phyloP scores from a whole-genome alignment of 208 protist species.

The Crithidia sp. region DNA sequence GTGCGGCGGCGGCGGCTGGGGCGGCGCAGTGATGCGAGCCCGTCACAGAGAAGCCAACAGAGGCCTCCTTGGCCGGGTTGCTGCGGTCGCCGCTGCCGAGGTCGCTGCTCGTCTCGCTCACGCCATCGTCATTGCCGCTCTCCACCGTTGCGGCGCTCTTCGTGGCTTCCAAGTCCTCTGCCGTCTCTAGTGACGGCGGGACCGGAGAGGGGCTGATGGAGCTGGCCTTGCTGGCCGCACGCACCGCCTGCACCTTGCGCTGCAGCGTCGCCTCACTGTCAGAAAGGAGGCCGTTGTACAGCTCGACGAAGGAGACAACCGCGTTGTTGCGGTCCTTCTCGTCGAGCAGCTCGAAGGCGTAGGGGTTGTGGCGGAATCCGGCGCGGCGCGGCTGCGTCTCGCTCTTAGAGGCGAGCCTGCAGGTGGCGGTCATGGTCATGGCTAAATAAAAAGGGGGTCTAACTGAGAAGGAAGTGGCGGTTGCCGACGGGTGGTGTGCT shows the following conservation, averaged over 20 bases:
- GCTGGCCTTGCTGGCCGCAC: conserved; percentile 6
- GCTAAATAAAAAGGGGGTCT: neutral
- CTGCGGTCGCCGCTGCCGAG: conserved; percentile 20
- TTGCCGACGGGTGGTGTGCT: too few species aligned
- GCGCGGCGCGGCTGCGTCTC: conserved; percentile 3
- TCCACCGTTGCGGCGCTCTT: conserved; percentile 11
- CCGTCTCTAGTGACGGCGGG: neutral
- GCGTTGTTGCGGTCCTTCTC: conserved; percentile 28
- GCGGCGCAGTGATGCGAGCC: conserved; percentile 17
- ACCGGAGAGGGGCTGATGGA: conserved; percentile 8
- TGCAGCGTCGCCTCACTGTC: neutral
- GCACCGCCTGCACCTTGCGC: conserved; percentile 1
- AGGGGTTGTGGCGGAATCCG: conserved; percentile 54
- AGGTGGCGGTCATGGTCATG: neutral
- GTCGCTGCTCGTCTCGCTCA: conserved; percentile 56
- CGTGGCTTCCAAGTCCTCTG: neutral
- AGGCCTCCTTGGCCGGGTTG: neutral
- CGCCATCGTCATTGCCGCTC: conserved; percentile 46
- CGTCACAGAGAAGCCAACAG: conserved; percentile 17
- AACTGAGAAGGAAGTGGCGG: neutral
- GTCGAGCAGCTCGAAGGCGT: conserved; percentile 37
- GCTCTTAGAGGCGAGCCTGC: neutral
- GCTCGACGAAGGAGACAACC: conserved; percentile 21
- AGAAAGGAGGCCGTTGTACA: conserved; percentile 19
- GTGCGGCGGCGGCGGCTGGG: neutral